A percentile compares a stretch with the other conserved stretches of the same genome.
These are phyloP conservation scores for Mycena floridula DNA, from an alignment of 768 basidiomycete species.

Conservation along the genomic window DNA sequence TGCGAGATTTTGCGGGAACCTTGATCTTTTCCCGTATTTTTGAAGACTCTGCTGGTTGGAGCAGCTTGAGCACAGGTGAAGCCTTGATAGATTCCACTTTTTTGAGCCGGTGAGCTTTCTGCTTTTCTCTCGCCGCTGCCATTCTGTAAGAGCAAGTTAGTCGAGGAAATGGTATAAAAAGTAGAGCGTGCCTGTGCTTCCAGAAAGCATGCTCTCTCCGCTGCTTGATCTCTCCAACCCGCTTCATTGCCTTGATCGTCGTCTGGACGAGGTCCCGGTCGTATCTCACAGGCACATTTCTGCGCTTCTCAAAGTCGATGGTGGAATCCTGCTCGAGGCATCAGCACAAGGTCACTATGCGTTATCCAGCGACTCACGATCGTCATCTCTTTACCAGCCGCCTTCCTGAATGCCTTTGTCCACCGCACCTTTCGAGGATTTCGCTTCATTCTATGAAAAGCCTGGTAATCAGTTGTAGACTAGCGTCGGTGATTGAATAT, in stretches of 20 bases:
- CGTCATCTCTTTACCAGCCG: conserved; percentile 99
- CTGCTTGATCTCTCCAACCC: conserved; percentile 86
- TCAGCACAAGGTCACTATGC: not conserved
- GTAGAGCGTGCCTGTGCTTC: conserved; percentile 68
- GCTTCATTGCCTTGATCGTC: conserved; percentile 94
- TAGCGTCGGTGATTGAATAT: conserved; percentile 3
- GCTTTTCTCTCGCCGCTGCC: conserved; percentile 76
- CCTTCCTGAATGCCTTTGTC: conserved; percentile 99
- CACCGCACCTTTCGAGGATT: conserved; percentile 98
- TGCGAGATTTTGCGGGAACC: conserved; percentile 53
- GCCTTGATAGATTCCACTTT: conserved; percentile 47
- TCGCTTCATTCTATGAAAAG: conserved; percentile 81
- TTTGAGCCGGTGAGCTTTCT: conserved; percentile 67
- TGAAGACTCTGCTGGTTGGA: conserved; percentile 51
- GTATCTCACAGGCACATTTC: conserved; percentile 96
- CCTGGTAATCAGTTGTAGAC: conserved; percentile 3
- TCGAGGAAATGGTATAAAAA: not conserved
- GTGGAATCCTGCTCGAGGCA: conserved; percentile 74
- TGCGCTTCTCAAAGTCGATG: conserved; percentile 97
- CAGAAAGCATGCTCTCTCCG: conserved; percentile 92
- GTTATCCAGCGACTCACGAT: conserved; percentile 67
- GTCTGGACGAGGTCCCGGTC: conserved; percentile 90
- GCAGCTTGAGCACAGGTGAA: conserved; percentile 54
- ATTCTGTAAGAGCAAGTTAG: conserved; percentile 46
- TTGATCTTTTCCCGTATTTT: conserved; percentile 76